Evolutionary conservation across 306 rosid species (phyloP), one percentile per base, ranked within the genome.

Genomic region (Canavalia ensiformis): DNA sequence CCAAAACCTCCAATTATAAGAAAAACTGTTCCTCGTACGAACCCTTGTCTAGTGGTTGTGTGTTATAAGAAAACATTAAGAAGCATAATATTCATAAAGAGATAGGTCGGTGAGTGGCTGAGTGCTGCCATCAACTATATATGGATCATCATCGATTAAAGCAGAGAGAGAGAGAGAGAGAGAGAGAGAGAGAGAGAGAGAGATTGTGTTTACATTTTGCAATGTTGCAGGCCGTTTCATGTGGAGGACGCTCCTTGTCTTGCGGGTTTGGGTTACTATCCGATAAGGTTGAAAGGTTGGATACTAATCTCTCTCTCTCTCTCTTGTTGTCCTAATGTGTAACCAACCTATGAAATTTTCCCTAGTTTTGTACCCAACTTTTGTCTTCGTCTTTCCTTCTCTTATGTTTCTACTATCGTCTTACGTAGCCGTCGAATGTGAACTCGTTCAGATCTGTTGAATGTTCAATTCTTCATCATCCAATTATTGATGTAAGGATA

Each of bases 21-120:
- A 57, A 69, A 66, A 33, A 47, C 46, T 55, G 82, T 75, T 79
- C 83, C 87, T 86, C 81, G 89, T 83, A 75, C 89, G 85, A 78
- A 64, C 68, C 37, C 58, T 35, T 52, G 79, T 86, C 67, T 65
- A 50, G 77, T 64, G 85, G 63, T 47, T 83, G 25, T 18, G 25
- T 18, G 79, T 25, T 55, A 55, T 42, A 8, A 75, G 65, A 72
- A 50, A 78, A 71, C 63, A 71, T 77, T 77, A 77, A 44, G 76
- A 45, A 82, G 7, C 72, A 58, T 18, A 68, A 41, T 12, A 41
- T 67, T 42, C 60, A 52, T 57, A 42, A 56, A 59, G 18, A 45
- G 39, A 68, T 51, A 49, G 50, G 74, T 59, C 72, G 69, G 56
- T 77, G 68, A 41, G 78, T 76, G 81, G 58, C 70, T 33, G 70